A percentile compares a stretch with the other conserved stretches of the same genome.
These are phyloP conservation scores for Gracilariopsis chorda DNA, from an alignment of 23 red algal species.

Conservation along the genomic window DNA sequence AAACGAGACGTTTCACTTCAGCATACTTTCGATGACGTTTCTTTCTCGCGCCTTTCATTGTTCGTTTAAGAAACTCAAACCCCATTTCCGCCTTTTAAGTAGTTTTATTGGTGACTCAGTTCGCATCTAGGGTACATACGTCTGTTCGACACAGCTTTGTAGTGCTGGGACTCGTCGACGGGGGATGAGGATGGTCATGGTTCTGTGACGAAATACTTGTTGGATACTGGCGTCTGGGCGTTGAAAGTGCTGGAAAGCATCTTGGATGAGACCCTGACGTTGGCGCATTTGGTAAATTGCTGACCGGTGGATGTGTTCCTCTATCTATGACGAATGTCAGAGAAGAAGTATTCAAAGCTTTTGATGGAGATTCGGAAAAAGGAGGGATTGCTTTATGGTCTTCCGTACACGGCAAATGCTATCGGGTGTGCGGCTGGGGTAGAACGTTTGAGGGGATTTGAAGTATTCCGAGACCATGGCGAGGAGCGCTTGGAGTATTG, in stretches of 20 bases:
- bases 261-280: conserved; percentile 77
- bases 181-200: too few species aligned
- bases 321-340: conserved; percentile 78
- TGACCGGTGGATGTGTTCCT: conserved; percentile 91
- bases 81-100: too few species aligned
- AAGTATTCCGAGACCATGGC: not conserved
- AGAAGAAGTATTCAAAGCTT: conserved; percentile 82
- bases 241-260: conserved; percentile 46
- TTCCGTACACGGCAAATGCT: conserved; percentile 94
- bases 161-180: too few species aligned
- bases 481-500: conserved; percentile 41
- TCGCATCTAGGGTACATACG: too few species aligned
- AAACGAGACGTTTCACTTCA: conserved; percentile 69
- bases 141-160: too few species aligned
- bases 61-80: too few species aligned
- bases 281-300: conserved; percentile 85
- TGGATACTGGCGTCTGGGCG: conserved; percentile 87
- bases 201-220: conserved; percentile 97
- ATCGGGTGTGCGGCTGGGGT: conserved; percentile 87
- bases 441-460: conserved; percentile 61
- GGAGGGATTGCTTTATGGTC: conserved; percentile 95
- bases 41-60: conserved; percentile 57
- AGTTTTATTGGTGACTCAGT: too few species aligned
- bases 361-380: conserved; percentile 58
- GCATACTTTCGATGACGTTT: conserved; percentile 73